These are phyloP conservation scores for Citrus sinensis DNA, from an alignment of 345 rosid species.

Conservation along the genomic window DVS_A1.0 CM039163.1:34233501-34234000, in stretches of 20 bases:
- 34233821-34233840: background rate
- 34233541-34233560: background rate
- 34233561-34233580: background rate
- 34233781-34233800: background rate
- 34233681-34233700: background rate
- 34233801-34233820: background rate
- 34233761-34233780: background rate
- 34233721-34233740: background rate
- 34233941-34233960: conserved; percentile 68
- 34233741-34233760: background rate
- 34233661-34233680: background rate
- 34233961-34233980: conserved; percentile 79
- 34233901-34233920: conserved; percentile 46
- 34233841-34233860: background rate
- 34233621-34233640: background rate
- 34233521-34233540: background rate
- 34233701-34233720: background rate
- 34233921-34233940: conserved; percentile 49
- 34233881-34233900: background rate
- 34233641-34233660: background rate
- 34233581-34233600: background rate
- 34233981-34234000: conserved; percentile 79
- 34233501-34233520: background rate
- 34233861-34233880: background rate
- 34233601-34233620: background rate